A percentile compares a stretch with the other conserved stretches of the same genome.
Conservation (phyloP, 192 early-diverging fungal species). For the Hyaloraphidium curvatum region DNA sequence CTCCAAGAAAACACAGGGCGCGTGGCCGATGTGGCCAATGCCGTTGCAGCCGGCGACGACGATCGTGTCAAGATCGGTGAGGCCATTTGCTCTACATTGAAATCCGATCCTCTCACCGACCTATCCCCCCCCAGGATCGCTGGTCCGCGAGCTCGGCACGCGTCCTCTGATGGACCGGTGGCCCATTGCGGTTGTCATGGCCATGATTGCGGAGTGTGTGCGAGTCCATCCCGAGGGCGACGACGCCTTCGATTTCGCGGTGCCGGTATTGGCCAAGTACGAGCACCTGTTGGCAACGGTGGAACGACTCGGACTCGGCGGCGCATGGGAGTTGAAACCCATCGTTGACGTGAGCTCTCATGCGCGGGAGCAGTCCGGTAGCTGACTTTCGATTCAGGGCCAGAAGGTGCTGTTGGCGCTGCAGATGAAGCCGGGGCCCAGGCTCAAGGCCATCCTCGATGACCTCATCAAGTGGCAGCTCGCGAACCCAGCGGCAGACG, state of each 20-base stretch:
- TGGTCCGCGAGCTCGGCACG: background rate
- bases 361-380: too few relatives aligned
- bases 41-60: background rate
- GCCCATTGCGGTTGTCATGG: too few relatives aligned
- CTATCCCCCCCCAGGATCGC: background rate
- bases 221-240: background rate
- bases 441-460: too few relatives aligned
- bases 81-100: background rate
- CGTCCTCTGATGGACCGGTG: too few relatives aligned
- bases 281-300: background rate
- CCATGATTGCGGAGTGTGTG: too few relatives aligned
- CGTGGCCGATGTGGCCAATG: constrained; percentile 2
- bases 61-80: background rate
- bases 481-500: too few relatives aligned
- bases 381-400: too few relatives aligned
- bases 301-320: background rate
- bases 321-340: background rate
- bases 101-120: background rate
- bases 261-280: background rate
- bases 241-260: background rate
- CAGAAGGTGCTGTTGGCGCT: too few relatives aligned
- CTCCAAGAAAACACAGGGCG: constrained; percentile 7
- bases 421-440: too few relatives aligned
- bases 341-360: background rate
- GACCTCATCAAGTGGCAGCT: too few relatives aligned